Evolutionary conservation across 2,329 filamentous ascomycete genomes (phyloP).

Genomic region (Fusarium globosum): DNA sequence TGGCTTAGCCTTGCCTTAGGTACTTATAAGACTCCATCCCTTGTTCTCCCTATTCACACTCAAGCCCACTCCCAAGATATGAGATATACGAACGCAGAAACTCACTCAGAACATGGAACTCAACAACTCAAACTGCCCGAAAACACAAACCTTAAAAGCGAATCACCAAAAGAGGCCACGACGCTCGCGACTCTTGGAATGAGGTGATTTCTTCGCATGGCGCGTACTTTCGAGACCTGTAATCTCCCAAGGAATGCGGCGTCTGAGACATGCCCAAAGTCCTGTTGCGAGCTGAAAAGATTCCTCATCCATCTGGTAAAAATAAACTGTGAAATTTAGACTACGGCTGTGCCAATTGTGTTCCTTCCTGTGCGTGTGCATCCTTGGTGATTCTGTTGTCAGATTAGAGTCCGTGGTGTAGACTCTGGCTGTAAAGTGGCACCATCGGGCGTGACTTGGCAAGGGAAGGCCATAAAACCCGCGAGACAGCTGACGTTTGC

Average conservation of each 20-base stretch:
- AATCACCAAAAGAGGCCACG: not conserved
- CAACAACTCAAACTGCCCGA: not conserved
- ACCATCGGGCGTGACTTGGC: conserved; percentile 7
- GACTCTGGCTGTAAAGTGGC: not conserved
- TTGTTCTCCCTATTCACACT: not conserved
- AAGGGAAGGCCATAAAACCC: conserved; percentile 9
- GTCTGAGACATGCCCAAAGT: conserved; percentile 16
- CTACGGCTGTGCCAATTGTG: not conserved
- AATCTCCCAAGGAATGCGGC: conserved; percentile 35
- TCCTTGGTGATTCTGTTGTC: not conserved
- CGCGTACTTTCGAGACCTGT: not conserved
- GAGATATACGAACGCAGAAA: conserved; percentile 5
- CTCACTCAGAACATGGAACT: not conserved
- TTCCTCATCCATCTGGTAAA: not conserved
- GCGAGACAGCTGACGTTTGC: not conserved
- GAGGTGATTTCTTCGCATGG: not conserved
- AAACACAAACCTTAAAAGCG: conserved; percentile 16
- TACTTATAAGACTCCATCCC: not conserved
- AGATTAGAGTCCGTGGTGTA: not conserved
- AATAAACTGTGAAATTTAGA: not conserved
- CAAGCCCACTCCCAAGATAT: not conserved
- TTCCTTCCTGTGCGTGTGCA: not conserved
- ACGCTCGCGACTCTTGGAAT: conserved; percentile 14
- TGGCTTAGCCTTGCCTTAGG: not conserved
- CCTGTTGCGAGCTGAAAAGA: not conserved